phyloP scores from a whole-genome alignment of 202 grass and related monocot genomes.

The Setaria italica region DNA sequence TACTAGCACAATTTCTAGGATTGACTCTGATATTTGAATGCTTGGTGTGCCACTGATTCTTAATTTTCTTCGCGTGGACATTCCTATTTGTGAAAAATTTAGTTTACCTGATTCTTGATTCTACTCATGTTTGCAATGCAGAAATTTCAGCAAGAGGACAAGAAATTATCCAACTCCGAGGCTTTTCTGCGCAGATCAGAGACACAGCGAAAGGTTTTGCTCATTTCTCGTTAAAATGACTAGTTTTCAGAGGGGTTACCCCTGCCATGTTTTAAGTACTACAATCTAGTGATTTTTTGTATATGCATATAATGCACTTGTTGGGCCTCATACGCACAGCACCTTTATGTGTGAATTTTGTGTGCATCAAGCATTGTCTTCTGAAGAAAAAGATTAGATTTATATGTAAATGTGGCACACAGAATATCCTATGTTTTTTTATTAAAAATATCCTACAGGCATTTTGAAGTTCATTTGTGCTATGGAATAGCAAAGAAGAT shows the following conservation, averaged over 20 bases:
- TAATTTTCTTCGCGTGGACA: slow-evolving; percentile 13
- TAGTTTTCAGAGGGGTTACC: neutral
- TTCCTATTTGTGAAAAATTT: neutral
- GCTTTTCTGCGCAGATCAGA: slow-evolving; percentile 94
- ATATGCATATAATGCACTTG: neutral
- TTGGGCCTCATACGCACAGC: neutral
- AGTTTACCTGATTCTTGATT: slow-evolving; percentile 35
- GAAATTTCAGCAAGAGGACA: slow-evolving; percentile 97
- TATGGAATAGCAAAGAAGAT: neutral
- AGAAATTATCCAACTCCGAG: slow-evolving; percentile 74
- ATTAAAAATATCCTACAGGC: neutral
- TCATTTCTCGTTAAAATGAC: slow-evolving; percentile 26
- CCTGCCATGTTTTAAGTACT: neutral
- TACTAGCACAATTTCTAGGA: neutral
- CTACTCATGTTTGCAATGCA: slow-evolving; percentile 50
- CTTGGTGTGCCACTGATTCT: neutral
- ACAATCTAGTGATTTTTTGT: neutral
- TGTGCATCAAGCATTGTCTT: neutral
- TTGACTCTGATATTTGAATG: neutral
- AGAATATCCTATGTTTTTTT: too few species aligned
- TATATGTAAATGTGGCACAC: neutral
- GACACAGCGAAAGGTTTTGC: slow-evolving; percentile 72
- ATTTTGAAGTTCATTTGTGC: neutral
- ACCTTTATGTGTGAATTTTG: neutral
- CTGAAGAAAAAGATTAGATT: neutral